Conservation (phyloP, 495 filamentous ascomycete genomes). For the Amorphotheca resinae region DNA sequence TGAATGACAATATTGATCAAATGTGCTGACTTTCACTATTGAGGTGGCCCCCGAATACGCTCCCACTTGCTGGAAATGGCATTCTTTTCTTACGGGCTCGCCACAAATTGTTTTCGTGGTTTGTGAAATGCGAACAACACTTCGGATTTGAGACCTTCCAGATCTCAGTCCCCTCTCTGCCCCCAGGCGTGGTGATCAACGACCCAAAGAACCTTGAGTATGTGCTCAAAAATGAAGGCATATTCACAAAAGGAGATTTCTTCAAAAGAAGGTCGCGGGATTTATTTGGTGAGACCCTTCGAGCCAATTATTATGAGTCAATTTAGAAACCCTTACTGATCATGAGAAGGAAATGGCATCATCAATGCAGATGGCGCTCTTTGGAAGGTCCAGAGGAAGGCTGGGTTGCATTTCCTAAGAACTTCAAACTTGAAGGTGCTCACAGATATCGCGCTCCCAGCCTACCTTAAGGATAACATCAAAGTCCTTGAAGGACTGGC, state of each 20-base stretch:
- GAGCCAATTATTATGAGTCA: not conserved
- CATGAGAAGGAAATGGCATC: constrained; percentile 38
- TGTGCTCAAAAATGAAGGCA: constrained; percentile 43
- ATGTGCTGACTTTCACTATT: constrained; percentile 1
- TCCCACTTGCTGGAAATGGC: constrained; percentile 45
- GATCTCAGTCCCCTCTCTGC: constrained; percentile 43
- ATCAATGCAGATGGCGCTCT: constrained; percentile 50
- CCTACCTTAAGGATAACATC: constrained; percentile 31
- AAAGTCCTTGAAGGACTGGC: constrained; percentile 22
- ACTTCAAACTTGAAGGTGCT: constrained; percentile 41
- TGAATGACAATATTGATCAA: too few relatives aligned
- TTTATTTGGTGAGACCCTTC: constrained; percentile 34
- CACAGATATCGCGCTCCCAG: constrained; percentile 40
- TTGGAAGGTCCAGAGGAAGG: constrained; percentile 48
- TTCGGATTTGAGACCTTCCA: constrained; percentile 44
- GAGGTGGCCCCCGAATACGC: constrained; percentile 38
- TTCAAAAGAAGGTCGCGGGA: constrained; percentile 45
- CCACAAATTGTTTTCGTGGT: constrained; percentile 46
- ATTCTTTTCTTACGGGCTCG: constrained; percentile 43
- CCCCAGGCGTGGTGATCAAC: constrained; percentile 45
- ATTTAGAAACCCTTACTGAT: constrained; percentile 1
- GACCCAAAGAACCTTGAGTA: constrained; percentile 46
- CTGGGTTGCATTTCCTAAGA: constrained; percentile 44
- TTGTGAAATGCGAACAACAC: constrained; percentile 38
- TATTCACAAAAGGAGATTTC: constrained; percentile 46